Conservation (phyloP, 148 eudicot genomes). For the Amaranthus hypochondriacus region DNA sequence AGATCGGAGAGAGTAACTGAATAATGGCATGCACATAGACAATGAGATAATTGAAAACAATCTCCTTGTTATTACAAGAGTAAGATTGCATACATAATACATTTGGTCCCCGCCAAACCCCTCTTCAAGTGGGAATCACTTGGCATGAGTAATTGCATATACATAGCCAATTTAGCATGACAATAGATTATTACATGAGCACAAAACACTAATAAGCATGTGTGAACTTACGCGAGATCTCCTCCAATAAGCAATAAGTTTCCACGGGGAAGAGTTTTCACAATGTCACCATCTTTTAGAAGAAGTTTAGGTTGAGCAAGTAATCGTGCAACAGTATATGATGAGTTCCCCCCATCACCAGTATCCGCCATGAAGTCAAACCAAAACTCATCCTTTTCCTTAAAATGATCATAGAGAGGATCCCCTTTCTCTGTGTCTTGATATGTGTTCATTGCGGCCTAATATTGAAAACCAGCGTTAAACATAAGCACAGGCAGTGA, state of each 20-base stretch:
- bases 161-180: neutral
- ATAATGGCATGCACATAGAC: no score
- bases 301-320: slow-evolving; percentile 81
- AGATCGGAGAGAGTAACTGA: no score
- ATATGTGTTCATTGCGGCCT: slow-evolving; percentile 84
- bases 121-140: no score
- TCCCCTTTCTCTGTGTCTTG: slow-evolving; percentile 68
- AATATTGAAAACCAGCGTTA: slow-evolving; percentile 17
- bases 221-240: slow-evolving; percentile 88
- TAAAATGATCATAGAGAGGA: slow-evolving; percentile 75
- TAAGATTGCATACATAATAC: no score
- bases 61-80: no score
- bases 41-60: no score
- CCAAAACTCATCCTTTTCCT: slow-evolving; percentile 78
- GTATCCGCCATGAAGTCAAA: slow-evolving; percentile 99
- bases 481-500: neutral
- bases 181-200: no score
- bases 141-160: no score
- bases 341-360: slow-evolving; percentile 98
- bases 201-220: no score
- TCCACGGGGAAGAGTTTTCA: slow-evolving; percentile 55
- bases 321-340: slow-evolving; percentile 74
- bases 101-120: no score
- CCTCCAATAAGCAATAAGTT: slow-evolving; percentile 88
- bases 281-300: slow-evolving; percentile 34